Percentiles rank a stretch among this genome's conserved stretches.
Conservation (phyloP, 768 basidiomycete genomes). For the Tricholoma flavovirens region DNA sequence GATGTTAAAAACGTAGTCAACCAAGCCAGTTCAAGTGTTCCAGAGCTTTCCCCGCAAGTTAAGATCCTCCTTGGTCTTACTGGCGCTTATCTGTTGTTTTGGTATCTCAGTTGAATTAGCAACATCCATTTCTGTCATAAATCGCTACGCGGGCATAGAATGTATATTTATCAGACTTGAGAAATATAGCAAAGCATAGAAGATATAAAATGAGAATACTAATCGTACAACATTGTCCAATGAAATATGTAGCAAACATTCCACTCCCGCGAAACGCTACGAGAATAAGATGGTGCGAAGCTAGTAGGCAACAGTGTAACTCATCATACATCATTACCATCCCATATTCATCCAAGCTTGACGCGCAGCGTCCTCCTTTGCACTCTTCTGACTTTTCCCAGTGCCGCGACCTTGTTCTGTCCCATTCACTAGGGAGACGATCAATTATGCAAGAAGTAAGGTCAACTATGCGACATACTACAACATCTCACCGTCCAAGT, state of each 20-base stretch:
- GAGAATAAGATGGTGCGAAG: not conserved
- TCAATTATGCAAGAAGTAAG: not conserved
- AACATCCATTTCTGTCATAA: not conserved
- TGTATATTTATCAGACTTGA: not conserved
- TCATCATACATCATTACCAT: constrained; percentile 30
- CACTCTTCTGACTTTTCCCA: constrained; percentile 59
- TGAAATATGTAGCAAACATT: not conserved
- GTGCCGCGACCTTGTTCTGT: constrained; percentile 42
- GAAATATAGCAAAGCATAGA: not conserved
- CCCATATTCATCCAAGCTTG: constrained; percentile 48
- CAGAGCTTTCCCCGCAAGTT: constrained; percentile 59
- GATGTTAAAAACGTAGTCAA: constrained; percentile 29
- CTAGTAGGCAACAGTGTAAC: not conserved
- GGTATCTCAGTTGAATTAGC: constrained; percentile 35
- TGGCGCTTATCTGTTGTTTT: constrained; percentile 58
- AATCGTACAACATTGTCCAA: not conserved
- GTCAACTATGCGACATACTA: constrained; percentile 29
- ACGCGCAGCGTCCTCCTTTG: constrained; percentile 64
- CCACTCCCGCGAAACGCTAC: not conserved
- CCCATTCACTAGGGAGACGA: constrained; percentile 39
- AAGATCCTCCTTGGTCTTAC: constrained; percentile 59
- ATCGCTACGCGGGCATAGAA: not conserved
- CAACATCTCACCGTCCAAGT: constrained; percentile 51
- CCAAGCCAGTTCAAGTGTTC: constrained; percentile 31
- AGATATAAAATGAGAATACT: not conserved